Conservation (phyloP, 305 asterid species). For the Solanum hybrid region DNA sequence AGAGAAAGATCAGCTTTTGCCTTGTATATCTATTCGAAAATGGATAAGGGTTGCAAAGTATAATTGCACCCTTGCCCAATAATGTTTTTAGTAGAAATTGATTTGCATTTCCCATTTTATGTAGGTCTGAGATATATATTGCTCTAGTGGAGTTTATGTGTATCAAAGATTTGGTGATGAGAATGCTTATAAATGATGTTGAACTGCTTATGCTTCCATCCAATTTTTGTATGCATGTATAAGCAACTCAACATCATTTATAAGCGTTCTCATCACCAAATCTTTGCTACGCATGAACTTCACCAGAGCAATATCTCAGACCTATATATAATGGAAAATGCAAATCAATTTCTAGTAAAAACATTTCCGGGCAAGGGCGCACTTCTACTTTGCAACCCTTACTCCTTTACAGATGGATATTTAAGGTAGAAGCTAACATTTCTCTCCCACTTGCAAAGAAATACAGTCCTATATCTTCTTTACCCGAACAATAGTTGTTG, state of each 20-base stretch:
- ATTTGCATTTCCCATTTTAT: not conserved
- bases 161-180: not conserved
- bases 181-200: not conserved
- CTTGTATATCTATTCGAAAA: not conserved
- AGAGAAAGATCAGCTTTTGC: not conserved
- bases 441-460: constrained; percentile 31
- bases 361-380: not conserved
- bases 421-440: constrained; percentile 21
- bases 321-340: constrained; percentile 11
- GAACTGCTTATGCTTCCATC: not conserved
- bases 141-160: not conserved
- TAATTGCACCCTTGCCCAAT: not conserved
- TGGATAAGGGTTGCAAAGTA: not conserved
- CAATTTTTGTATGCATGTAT: constrained; percentile 27
- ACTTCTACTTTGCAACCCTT: not conserved
- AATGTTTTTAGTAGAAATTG: not conserved
- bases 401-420: not conserved
- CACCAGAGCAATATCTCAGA: constrained; percentile 19
- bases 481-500: constrained; percentile 22
- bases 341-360: not conserved
- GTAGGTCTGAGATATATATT: not conserved
- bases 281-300: constrained; percentile 17
- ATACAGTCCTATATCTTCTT: constrained; percentile 39
- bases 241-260: constrained; percentile 34
- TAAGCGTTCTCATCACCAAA: constrained; percentile 28